These are phyloP conservation scores for Monosporascus sp. DNA, from an alignment of 2,329 filamentous ascomycete species.

Conservation along the genomic window DNA sequence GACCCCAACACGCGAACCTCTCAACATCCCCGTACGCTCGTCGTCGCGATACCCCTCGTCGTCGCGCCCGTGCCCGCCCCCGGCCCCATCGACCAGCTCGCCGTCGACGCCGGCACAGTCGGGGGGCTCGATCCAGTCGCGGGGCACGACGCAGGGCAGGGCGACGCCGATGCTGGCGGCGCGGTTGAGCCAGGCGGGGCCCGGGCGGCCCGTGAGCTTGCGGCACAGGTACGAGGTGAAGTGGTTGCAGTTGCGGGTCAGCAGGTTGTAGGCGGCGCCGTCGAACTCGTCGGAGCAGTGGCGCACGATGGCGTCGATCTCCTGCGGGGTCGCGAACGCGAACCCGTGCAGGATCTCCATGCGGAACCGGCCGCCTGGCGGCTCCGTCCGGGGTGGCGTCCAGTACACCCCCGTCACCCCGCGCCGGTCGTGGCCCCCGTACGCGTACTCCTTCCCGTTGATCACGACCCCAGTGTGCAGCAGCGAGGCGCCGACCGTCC, in stretches of 20 bases:
- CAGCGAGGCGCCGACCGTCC: slow-evolving; percentile 71
- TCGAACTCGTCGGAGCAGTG: slow-evolving; percentile 66
- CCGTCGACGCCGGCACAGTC: slow-evolving; percentile 70
- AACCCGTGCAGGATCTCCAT: slow-evolving; percentile 75
- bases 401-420: slow-evolving; percentile 76
- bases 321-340: slow-evolving; percentile 61
- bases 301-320: slow-evolving; percentile 67
- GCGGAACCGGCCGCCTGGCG: slow-evolving; percentile 72
- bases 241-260: slow-evolving; percentile 85
- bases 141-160: slow-evolving; percentile 75
- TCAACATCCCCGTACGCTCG: slow-evolving; percentile 57
- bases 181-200: slow-evolving; percentile 73
- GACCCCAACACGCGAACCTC: slow-evolving; percentile 22
- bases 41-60: slow-evolving; percentile 30
- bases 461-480: slow-evolving; percentile 82
- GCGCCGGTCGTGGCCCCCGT: slow-evolving; percentile 70
- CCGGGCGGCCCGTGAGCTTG: slow-evolving; percentile 63
- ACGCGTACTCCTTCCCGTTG: slow-evolving; percentile 76
- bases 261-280: slow-evolving; percentile 72
- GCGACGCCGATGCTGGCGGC: slow-evolving; percentile 79
- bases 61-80: slow-evolving; percentile 38
- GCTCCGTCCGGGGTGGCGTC: slow-evolving; percentile 66
- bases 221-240: slow-evolving; percentile 75
- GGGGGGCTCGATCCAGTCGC: slow-evolving; percentile 75
- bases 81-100: slow-evolving; percentile 29